These are phyloP conservation scores for Monosporozyma aerobia DNA, from an alignment of 805 yeast species.

Conservation along the genomic window DNA sequence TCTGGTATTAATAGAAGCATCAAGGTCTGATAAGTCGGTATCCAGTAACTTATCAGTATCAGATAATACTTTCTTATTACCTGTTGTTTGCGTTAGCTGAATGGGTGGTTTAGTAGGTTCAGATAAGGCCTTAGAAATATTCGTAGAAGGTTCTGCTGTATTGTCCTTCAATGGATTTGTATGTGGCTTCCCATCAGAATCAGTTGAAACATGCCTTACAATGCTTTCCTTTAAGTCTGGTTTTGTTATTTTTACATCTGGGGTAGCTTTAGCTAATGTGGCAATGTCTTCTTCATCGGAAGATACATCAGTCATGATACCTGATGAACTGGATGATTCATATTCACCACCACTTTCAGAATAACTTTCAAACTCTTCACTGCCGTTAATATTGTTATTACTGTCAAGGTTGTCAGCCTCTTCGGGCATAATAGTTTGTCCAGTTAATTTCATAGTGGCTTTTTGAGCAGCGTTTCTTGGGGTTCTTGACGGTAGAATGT, in stretches of 20 bases:
- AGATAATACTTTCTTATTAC: background rate
- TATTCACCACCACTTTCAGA: conserved; percentile 5
- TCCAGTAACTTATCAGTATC: background rate
- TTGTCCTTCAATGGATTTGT: background rate
- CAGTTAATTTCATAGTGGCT: conserved; percentile 22
- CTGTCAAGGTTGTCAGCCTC: background rate
- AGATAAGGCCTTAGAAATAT: background rate
- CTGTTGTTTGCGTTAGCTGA: background rate
- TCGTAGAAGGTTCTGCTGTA: background rate
- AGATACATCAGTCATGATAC: background rate
- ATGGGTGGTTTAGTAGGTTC: background rate
- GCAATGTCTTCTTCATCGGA: background rate
- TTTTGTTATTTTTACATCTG: background rate
- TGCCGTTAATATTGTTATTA: conserved; percentile 10
- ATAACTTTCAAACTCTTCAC: conserved; percentile 9
- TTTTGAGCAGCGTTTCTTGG: conserved; percentile 26
- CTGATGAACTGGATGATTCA: background rate
- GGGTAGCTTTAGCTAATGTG: background rate
- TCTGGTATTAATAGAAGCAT: background rate
- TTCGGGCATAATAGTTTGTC: conserved; percentile 1
- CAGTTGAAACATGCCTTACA: background rate
- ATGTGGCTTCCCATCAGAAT: background rate
- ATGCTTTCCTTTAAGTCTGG: conserved; percentile 1
- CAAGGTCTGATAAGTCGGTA: background rate
- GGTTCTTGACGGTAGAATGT: conserved; percentile 20